Base-by-base conservation (phyloP, 495 filamentous ascomycete species). In the Glutinoglossum americanum region DNA sequence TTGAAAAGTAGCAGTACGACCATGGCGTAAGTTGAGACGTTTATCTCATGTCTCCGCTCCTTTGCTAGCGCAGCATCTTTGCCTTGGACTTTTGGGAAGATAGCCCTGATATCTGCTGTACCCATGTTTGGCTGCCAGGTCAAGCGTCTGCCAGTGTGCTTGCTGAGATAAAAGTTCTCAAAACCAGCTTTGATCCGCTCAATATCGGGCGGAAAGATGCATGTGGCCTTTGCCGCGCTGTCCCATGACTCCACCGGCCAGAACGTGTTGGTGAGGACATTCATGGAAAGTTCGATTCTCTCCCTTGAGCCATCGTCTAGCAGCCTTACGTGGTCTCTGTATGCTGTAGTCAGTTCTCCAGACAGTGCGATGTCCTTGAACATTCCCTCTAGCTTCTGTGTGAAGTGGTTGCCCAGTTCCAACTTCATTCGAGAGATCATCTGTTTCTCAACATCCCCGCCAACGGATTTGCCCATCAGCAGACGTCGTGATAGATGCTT, bases 371-470 rank as follows among this genome's bases (percentile, higher is more conserved):
- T 96, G 64, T 99, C 92, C 68, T 85, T 94, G 68, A 99, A 99
- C 92, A 99, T 99, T 56, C 87, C 80, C 65, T 99, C 92, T 26
- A 97, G 76, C 62, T 92, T 90, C 61, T 79, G 71, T 0, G 93
- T 97, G 67, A 99, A 99, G 54, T 84, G 79, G 62, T 94, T 94
- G 32, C 92, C 92, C 51, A 97, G 78, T 67, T 95, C 89, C 62
- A 89, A 76, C 72, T 94, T 95, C 86, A 99, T 93, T 59, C 90
- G 82, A 1, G 81, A 84, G 51, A 97, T 93, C 83, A 99, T 94
- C 61, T 90, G 83, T 64, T 89, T 85, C 70, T 99, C 92, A 0
- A 83, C 83, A 65, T 94, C 89, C 64, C 84, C 84, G 63, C 85
- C 93, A 58, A 88, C 78, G 0, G 88, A 87, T 55, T 88, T 88